Conservation (phyloP, 2,329 filamentous ascomycete genomes). For the Sordariomycetes sp. region DNA sequence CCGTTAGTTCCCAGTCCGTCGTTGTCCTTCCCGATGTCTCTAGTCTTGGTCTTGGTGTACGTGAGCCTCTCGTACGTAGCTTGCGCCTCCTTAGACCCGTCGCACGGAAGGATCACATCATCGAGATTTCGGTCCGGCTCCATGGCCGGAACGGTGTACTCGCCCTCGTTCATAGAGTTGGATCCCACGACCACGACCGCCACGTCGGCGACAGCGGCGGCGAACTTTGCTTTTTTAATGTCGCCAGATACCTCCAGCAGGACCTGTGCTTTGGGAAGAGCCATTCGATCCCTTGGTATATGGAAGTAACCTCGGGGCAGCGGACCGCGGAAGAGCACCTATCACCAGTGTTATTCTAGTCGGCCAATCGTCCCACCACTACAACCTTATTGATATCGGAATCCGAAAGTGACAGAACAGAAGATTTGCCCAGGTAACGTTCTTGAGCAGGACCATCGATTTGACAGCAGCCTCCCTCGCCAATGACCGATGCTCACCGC, state of each 20-base stretch:
- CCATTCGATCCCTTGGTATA: background rate
- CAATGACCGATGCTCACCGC: constrained; percentile 8
- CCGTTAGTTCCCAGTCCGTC: constrained; percentile 8
- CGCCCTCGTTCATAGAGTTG: constrained; percentile 9
- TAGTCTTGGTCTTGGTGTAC: background rate
- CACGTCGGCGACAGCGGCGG: constrained; percentile 5
- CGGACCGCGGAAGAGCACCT: background rate
- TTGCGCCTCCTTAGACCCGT: background rate
- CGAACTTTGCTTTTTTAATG: background rate
- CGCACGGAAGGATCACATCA: background rate
- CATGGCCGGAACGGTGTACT: constrained; percentile 8
- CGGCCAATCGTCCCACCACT: constrained; percentile 9
- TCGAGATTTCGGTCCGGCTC: constrained; percentile 3
- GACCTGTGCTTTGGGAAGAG: background rate
- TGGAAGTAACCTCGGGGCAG: background rate
- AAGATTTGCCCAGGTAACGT: background rate
- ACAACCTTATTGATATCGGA: constrained; percentile 4
- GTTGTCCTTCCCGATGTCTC: constrained; percentile 2
- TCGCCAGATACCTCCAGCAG: background rate
- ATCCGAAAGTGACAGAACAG: constrained; percentile 1
- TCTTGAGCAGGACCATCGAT: constrained; percentile 12
- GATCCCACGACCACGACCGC: constrained; percentile 10
- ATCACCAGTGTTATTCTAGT: constrained; percentile 1
- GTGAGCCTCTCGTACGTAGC: background rate
- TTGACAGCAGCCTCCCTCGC: constrained; percentile 8